phyloP scores from a whole-genome alignment of 441 rosid species.

The Brassica balearica region DNA sequence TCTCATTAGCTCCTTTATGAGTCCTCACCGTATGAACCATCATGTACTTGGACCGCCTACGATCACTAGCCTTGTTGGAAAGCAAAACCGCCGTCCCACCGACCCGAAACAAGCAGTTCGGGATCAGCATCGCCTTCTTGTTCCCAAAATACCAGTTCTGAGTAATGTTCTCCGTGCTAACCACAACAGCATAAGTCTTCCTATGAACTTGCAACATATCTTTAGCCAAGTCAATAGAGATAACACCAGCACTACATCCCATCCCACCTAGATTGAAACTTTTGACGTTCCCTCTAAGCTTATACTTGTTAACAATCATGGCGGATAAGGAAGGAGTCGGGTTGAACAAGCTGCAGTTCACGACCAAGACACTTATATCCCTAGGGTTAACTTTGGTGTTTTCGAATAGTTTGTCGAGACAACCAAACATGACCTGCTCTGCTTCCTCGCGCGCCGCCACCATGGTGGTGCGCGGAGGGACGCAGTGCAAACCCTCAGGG shows the following conservation, averaged over 20 bases:
- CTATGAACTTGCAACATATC: constrained; percentile 31
- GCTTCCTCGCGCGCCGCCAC: constrained; percentile 83
- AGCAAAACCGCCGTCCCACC: constrained; percentile 16
- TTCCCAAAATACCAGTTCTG: constrained; percentile 22
- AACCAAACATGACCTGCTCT: constrained; percentile 92
- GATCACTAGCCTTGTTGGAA: constrained; percentile 9
- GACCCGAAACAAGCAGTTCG: constrained; percentile 25
- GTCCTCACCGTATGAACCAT: constrained; percentile 23
- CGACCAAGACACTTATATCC: constrained; percentile 2
- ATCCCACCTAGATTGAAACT: constrained; percentile 25
- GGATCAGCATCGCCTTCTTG: constrained; percentile 12
- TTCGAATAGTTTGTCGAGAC: constrained; percentile 66
- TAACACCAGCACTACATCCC: constrained; percentile 23
- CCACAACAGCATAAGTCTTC: constrained; percentile 27
- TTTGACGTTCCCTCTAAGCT: constrained; percentile 23
- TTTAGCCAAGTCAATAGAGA: constrained; percentile 20
- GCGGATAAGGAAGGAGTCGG: too few species aligned
- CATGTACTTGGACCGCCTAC: constrained; percentile 23
- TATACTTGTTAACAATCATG: constrained; percentile 28
- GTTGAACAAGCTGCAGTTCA: constrained; percentile 16
- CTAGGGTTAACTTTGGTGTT: constrained; percentile 13
- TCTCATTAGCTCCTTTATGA: constrained; percentile 19
- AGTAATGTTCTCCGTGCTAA: constrained; percentile 21
- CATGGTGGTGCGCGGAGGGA: constrained; percentile 80
- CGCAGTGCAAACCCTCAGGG: constrained; percentile 76